Percentiles rank a stretch among this genome's conserved stretches.
These are phyloP conservation scores for Vanderwaltozyma tropicalis DNA, from an alignment of 805 yeast species.

Conservation along the genomic window DNA sequence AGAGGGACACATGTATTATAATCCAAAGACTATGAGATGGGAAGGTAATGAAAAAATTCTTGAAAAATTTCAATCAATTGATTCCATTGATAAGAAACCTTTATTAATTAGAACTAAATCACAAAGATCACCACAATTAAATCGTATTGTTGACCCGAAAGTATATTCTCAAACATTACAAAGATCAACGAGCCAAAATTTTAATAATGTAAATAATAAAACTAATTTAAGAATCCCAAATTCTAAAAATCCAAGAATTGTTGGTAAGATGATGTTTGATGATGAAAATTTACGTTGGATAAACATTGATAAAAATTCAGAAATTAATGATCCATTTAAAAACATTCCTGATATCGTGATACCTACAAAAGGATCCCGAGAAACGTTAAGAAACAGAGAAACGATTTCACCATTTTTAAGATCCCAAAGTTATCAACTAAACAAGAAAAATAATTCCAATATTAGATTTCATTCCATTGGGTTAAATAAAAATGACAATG, in stretches of 20 bases:
- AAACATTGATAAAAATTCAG: slow-evolving; percentile 14
- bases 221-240: background rate
- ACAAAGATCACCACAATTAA: background rate
- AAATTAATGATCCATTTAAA: slow-evolving; percentile 24
- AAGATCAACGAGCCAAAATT: background rate
- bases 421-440: slow-evolving; percentile 15
- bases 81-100: slow-evolving; percentile 16
- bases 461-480: slow-evolving; percentile 2
- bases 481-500: background rate
- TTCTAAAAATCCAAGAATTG: slow-evolving; percentile 13
- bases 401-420: slow-evolving; percentile 14
- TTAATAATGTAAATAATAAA: background rate
- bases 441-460: background rate
- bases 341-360: slow-evolving; percentile 17
- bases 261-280: slow-evolving; percentile 28
- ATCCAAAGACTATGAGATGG: slow-evolving; percentile 25
- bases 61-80: slow-evolving; percentile 17
- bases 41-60: slow-evolving; percentile 23
- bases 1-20: slow-evolving; percentile 23
- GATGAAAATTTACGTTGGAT: slow-evolving; percentile 27
- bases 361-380: background rate
- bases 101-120: slow-evolving; percentile 12
- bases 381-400: slow-evolving; percentile 1
- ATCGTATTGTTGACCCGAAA: background rate
- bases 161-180: background rate